phyloP scores from a whole-genome alignment of 495 filamentous ascomycete genomes.

The Platismatia glauca region DNA sequence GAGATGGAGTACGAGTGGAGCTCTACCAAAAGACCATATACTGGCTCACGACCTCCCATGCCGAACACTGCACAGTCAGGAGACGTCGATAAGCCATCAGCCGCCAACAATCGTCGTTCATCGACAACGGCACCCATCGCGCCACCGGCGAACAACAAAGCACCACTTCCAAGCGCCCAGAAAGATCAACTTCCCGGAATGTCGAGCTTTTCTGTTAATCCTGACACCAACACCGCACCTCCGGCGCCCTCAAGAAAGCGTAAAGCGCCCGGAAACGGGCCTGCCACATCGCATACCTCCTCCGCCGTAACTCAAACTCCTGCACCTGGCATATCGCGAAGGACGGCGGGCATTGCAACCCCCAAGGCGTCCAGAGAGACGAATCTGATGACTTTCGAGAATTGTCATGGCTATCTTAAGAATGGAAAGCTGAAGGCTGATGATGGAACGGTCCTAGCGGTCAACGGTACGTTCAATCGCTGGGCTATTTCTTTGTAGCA shows the following conservation, averaged over 20 bases:
- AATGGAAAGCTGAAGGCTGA: conserved; percentile 78
- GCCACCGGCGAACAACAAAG: conserved; percentile 19
- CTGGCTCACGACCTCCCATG: conserved; percentile 17
- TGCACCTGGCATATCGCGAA: conserved; percentile 34
- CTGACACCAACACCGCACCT: conserved; percentile 32
- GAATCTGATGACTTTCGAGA: conserved; percentile 85
- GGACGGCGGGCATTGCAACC: conserved; percentile 30
- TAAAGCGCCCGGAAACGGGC: conserved; percentile 58
- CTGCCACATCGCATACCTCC: conserved; percentile 18
- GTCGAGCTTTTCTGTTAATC: conserved; percentile 49
- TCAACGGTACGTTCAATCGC: conserved; percentile 68
- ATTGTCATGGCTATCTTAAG: conserved; percentile 54
- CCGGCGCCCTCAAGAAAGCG: conserved; percentile 58
- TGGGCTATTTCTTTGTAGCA: conserved; percentile 8
- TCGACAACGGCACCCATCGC: conserved; percentile 24
- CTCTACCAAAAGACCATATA: conserved; percentile 40
- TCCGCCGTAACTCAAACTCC: conserved; percentile 30
- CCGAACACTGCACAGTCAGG: conserved; percentile 15
- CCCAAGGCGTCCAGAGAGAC: conserved; percentile 37
- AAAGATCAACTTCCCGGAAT: conserved; percentile 57
- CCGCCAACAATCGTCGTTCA: conserved; percentile 37
- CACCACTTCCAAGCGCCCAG: conserved; percentile 27
- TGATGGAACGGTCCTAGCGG: conserved; percentile 71
- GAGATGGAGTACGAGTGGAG: conserved; percentile 69
- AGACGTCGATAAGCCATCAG: conserved; percentile 38